A percentile compares a stretch with the other conserved stretches of the same genome.
These are phyloP conservation scores for Colletotrichum zoysiae DNA, from an alignment of 2,329 filamentous ascomycete genomes.

Conservation along the genomic window DNA sequence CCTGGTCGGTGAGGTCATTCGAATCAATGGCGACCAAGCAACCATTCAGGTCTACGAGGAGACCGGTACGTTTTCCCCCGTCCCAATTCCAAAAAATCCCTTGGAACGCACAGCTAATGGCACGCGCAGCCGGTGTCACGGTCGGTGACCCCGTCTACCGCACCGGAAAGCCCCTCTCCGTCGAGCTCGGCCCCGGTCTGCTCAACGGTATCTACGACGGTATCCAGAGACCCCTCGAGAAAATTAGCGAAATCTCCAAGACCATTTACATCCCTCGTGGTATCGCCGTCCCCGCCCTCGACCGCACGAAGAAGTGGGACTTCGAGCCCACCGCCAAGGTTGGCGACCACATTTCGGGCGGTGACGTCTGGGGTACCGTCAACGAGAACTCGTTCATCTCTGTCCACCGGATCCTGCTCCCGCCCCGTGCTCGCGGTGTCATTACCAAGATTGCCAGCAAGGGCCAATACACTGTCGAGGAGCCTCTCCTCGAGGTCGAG, in stretches of 20 bases:
- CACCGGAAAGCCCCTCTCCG: slow-evolving; percentile 95
- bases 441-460: slow-evolving; percentile 92
- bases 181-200: slow-evolving; percentile 95
- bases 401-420: slow-evolving; percentile 93
- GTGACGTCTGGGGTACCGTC: slow-evolving; percentile 95
- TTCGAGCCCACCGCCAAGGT: slow-evolving; percentile 94
- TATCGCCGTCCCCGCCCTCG: slow-evolving; percentile 86
- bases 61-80: slow-evolving; percentile 74
- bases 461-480: slow-evolving; percentile 92
- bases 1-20: slow-evolving; percentile 97
- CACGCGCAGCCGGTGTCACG: slow-evolving; percentile 82
- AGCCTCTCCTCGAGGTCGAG: slow-evolving; percentile 95
- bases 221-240: slow-evolving; percentile 93
- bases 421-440: slow-evolving; percentile 88
- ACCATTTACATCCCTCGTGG: slow-evolving; percentile 99
- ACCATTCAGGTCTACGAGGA: slow-evolving; percentile 99
- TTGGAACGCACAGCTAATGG: slow-evolving; percentile 14
- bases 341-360: slow-evolving; percentile 95
- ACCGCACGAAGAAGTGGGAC: slow-evolving; percentile 95
- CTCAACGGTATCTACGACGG: slow-evolving; percentile 99
- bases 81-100: slow-evolving; percentile 4
- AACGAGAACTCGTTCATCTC: slow-evolving; percentile 96
- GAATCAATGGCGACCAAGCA: slow-evolving; percentile 94
- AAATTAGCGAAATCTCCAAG: slow-evolving; percentile 80
- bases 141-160: slow-evolving; percentile 93